Evolutionary conservation across 2,329 filamentous ascomycete genomes (phyloP), one percentile per base, ranked within the genome.

Genomic region (Cordyceps cicadae): DNA sequence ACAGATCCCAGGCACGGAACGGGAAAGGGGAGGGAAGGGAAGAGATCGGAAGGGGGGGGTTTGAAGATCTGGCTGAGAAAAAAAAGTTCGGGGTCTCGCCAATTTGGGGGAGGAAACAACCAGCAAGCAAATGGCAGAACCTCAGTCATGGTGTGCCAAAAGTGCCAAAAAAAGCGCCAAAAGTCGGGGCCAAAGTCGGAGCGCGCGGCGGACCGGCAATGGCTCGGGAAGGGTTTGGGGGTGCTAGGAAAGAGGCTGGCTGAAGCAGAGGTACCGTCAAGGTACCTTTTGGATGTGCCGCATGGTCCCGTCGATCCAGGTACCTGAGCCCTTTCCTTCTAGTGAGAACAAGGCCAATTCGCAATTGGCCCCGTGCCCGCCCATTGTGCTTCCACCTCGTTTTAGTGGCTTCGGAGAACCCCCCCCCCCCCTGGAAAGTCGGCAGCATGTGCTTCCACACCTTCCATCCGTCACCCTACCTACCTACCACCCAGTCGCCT

Each of bases 201-300:
- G 60, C 49, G 60, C 60, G 60, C 54, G 60, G 60, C 60, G 60
- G 60, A 58, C 55, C 60, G 60, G 60, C 54, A 62, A 62, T 62
- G 60, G 60, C 48, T 62, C 60, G 55, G 60, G 55, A 59, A 52
- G 41, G 41, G 3, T 7, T 26, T 53, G 34, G 24, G 53, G 24
- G 21, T 14, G 24, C 24, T n/a, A n/a, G 37, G 19, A 52, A 15
- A 52, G 21, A 26, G 48, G 39, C 46, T 59, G 37, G 46, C 37
- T 43, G 54, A 48, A n/a, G 46, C 17, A 12, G 34, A 59, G 26
- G 56, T 59, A 59, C 48, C 39, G 5, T 26, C 9, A 17, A 55
- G 21, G 54, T 55, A 55, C 54, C 51, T 55, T 41, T 5, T 37
- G 32, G 15, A 51, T 37, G 41, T 43, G 43, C 5, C 43, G 11